Base-by-base conservation (phyloP, 495 filamentous ascomycete species). In the Cercophora newfieldiana region DNA sequence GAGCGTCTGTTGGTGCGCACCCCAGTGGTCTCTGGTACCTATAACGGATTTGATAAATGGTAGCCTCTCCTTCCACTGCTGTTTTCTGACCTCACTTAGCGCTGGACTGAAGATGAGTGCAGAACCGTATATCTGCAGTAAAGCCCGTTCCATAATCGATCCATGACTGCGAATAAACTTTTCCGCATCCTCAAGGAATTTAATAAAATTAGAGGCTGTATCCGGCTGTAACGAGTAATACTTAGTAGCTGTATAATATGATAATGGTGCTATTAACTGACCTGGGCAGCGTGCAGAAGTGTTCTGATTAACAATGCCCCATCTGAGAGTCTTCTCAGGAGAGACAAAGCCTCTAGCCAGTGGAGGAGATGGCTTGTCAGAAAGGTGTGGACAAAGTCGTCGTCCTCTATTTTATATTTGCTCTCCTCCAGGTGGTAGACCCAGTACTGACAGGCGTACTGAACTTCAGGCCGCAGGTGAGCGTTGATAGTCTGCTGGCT, bases 401-500 rank as follows among this genome's bases (percentile, higher is more conserved):
- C 51, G 56, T 79, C 67, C 51, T 59, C 25, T 28, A 78, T 25
- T 18, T 12, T 7, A 22, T 58, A 14, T 24, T 71, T 63, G 59
- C 75, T 77, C 61, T 78, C 33, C 57, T 76, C 47, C 29, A 83
- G 26, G 73, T 88, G 81, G 61, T 78, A 44, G 51, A 80, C 72
- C 84, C 78, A 87, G 65, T 81, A 81, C 18, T 70, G 73, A 71
- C 80, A 85, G 29, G 66, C 69, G 44, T 71, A 71, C 64, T 67
- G 64, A 30, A 75, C 59, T 12, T 75, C 72, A 28, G 72, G 56
- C 28, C 70, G 72, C 59, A 81, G 59, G 24, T 2, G 24, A 28
- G 67, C 2, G 18, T 77, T 37, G 26, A 81, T 60, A 29, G 54
- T 50, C 16, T 33, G 59, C 44, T 28, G 53, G 24, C 68, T 61